Base-by-base conservation (phyloP, 768 basidiomycete species). In the Phlegmacium glaucopus region DNA sequence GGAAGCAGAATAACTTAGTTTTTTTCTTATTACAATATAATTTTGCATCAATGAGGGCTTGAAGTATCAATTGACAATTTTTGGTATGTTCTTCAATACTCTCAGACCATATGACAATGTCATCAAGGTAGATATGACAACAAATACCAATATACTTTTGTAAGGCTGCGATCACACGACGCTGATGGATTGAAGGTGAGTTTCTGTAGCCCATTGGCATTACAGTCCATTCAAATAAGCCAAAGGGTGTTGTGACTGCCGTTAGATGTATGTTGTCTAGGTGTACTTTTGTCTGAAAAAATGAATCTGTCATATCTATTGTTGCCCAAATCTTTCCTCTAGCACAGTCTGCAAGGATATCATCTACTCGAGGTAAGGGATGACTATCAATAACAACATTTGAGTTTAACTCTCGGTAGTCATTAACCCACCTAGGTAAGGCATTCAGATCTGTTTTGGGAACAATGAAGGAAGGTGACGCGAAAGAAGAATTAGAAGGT, bases 211-310 rank as follows among this genome's bases (percentile, higher is more conserved):
- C 59, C 64, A 45, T 58, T 9, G 55, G 73, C 72, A 76, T 75
- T 1, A 75, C 74, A 1, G 54, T 27, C 66, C 67, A 78, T 40
- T 78, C 71, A 46, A 64, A 76, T 0, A 61, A 47, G 0, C 76
- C 70, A 17, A 66, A 66, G 0, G 66, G 72, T 0, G 71, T 77
- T 0, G 52, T 51, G 1, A 76, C 68, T 0, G 71, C 72, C 0
- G 71, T 74, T 18, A 55, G 55, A 9, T 57, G 53, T 61, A 51
- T 45, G n/a, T n/a, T n/a, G n/a, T n/a, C n/a, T n/a, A n/a, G n/a
- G n/a, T n/a, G n/a, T n/a, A 64, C 51, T 0, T 46, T 18, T 0
- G 55, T 64, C n/a, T 62, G 61, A 16, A 62, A 64, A 26, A 61
- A 64, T 1, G 49, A 35, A 37, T 64, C 54, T 0, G 57, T 61